Conservation (phyloP, 176 grass and related monocot genomes). For the Areca catechu region DNA sequence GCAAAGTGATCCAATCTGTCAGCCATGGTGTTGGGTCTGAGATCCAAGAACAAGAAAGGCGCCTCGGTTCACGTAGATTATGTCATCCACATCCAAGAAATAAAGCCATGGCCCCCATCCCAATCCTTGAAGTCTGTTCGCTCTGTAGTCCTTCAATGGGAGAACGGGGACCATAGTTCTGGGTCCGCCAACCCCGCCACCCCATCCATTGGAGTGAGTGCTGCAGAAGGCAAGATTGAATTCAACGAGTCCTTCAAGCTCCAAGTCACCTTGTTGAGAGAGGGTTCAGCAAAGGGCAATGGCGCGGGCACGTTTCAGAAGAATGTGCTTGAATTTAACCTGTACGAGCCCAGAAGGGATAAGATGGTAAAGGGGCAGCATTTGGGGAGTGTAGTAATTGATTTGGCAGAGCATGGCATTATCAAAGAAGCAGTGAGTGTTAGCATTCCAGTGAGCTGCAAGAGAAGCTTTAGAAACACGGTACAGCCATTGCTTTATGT, state of each 20-base stretch:
- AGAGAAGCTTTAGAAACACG: conserved; percentile 67
- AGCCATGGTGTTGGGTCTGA: conserved; percentile 78
- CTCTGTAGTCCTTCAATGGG: conserved; percentile 75
- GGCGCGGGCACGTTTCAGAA: conserved; percentile 54
- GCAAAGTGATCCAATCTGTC: conserved; percentile 10
- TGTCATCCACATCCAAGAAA: conserved; percentile 80
- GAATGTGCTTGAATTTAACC: conserved; percentile 83
- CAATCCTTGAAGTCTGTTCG: conserved; percentile 75
- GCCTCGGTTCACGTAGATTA: conserved; percentile 61
- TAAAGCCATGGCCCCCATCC: conserved; percentile 89
- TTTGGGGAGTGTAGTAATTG: conserved; percentile 58
- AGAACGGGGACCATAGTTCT: conserved; percentile 57
- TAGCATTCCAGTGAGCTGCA: conserved; percentile 57
- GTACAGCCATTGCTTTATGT: conserved; percentile 58
- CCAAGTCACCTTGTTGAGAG: conserved; percentile 65
- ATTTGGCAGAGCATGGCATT: conserved; percentile 80
- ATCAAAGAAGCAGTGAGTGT: conserved; percentile 51
- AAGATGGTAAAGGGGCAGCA: conserved; percentile 74
- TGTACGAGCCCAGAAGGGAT: conserved; percentile 81
- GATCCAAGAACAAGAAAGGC: conserved; percentile 65
- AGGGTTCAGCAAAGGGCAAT: conserved; percentile 50
- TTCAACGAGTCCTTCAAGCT: conserved; percentile 89
- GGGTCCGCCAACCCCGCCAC: conserved; percentile 51
- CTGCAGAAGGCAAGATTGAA: conserved; percentile 46
- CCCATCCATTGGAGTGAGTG: conserved; percentile 39